A percentile compares a stretch with the other conserved stretches of the same genome.
phyloP scores from a whole-genome alignment of 345 rosid species.

The Citrus glauca region DNA sequence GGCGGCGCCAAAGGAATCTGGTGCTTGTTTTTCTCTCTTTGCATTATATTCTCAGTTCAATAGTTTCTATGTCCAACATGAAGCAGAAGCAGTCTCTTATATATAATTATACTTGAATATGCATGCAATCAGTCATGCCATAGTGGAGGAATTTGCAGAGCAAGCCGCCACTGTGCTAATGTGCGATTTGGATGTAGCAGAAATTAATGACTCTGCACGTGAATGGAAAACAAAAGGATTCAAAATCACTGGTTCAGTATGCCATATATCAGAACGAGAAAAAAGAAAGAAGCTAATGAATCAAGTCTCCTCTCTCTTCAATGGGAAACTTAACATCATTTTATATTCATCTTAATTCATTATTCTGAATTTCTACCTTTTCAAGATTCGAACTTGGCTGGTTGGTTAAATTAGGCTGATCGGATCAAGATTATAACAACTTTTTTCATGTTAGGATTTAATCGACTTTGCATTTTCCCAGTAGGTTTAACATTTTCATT shows the following conservation, averaged over 20 bases:
- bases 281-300: conserved; percentile 39
- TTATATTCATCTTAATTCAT: conserved; percentile 5
- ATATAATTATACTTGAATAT: not conserved
- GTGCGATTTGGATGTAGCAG: conserved; percentile 24
- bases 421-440: too few species aligned
- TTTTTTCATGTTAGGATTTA: too few species aligned
- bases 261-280: conserved; percentile 38
- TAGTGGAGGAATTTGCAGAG: conserved; percentile 50
- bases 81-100: too few species aligned
- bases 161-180: conserved; percentile 53
- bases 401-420: too few species aligned
- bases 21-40: conserved; percentile 14
- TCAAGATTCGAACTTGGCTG: too few species aligned
- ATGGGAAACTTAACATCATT: conserved; percentile 42
- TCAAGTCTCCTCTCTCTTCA: conserved; percentile 32
- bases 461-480: too few species aligned
- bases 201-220: conserved; percentile 19
- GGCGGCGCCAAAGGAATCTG: conserved; percentile 69
- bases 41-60: not conserved
- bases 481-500: too few species aligned
- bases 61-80: too few species aligned
- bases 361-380: too few species aligned
- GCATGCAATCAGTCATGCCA: conserved; percentile 29
- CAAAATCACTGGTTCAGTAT: conserved; percentile 42
- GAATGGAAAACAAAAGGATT: conserved; percentile 44